phyloP scores from a whole-genome alignment of 106 monocot species.

The Amphibolis antarctica region DNA sequence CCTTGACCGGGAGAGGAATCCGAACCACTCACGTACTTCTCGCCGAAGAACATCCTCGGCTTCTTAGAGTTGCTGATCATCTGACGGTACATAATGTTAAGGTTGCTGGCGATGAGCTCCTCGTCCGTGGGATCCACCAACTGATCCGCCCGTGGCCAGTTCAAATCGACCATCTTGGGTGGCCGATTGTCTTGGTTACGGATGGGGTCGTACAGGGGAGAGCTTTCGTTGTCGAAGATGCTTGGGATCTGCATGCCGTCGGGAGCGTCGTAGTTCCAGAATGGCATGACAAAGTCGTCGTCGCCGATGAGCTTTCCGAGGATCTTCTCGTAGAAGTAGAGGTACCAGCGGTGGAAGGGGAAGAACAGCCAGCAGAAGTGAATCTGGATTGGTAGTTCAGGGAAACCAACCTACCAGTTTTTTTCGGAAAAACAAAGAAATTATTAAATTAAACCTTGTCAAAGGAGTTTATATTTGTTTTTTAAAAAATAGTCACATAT shows the following conservation, averaged over 20 bases:
- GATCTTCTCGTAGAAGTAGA: slow-evolving; percentile 18
- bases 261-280: slow-evolving; percentile 17
- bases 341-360: slow-evolving; percentile 18
- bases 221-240: slow-evolving; percentile 12
- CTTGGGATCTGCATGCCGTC: slow-evolving; percentile 4
- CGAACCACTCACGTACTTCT: slow-evolving; percentile 8
- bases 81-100: slow-evolving; percentile 9
- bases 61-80: slow-evolving; percentile 11
- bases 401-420: slow-evolving; percentile 1
- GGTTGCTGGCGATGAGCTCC: slow-evolving; percentile 5
- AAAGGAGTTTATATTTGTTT: too few relatives aligned
- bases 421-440: too few relatives aligned
- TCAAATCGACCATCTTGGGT: slow-evolving; percentile 26
- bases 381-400: background rate
- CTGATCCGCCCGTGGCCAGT: background rate
- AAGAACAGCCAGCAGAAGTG: slow-evolving; percentile 12
- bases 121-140: background rate
- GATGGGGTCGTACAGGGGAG: slow-evolving; percentile 33
- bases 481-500: too few relatives aligned
- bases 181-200: slow-evolving; percentile 3
- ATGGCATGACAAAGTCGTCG: slow-evolving; percentile 9
- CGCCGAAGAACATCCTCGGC: slow-evolving; percentile 16
- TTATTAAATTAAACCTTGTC: too few relatives aligned
- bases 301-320: slow-evolving; percentile 19
- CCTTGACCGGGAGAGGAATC: slow-evolving; percentile 7